These are phyloP conservation scores for Penicillium sp. DNA, from an alignment of 2,329 filamentous ascomycete species.

Conservation along the genomic window DNA sequence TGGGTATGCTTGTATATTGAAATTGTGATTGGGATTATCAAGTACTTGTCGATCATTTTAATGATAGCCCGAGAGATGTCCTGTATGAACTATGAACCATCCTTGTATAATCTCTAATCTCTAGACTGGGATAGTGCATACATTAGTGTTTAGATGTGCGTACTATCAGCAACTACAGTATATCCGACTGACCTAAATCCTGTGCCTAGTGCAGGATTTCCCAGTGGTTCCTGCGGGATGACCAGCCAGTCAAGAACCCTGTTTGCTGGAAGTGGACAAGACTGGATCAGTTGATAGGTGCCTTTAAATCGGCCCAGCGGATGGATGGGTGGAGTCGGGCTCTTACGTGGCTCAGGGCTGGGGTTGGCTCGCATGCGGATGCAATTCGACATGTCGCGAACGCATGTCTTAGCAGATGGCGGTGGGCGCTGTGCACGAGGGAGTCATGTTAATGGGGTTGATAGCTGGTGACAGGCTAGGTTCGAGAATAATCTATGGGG, in stretches of 20 bases:
- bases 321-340: conserved; percentile 27
- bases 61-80: not conserved
- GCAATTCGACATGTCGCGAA: conserved; percentile 17
- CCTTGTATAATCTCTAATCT: no score
- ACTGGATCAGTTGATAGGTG: not conserved
- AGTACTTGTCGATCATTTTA: not conserved
- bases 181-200: no score
- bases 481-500: not conserved
- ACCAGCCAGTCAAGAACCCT: conserved; percentile 14
- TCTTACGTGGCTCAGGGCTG: conserved; percentile 28
- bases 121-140: no score
- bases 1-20: not conserved
- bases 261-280: conserved; percentile 3
- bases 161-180: not conserved
- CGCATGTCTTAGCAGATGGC: conserved; percentile 20
- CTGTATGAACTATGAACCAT: no score
- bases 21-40: no score
- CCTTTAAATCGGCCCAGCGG: conserved; percentile 6
- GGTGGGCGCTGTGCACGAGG: conserved; percentile 5
- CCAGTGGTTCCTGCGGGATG: not conserved
- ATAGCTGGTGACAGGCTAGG: not conserved
- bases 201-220: not conserved
- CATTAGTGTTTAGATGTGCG: no score
- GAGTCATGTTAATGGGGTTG: not conserved
- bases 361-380: conserved; percentile 18